A percentile compares a stretch with the other conserved stretches of the same genome.
Evolutionary conservation across 176 grass and related monocot species (phyloP).

Genomic region (Triticum aestivum): DNA sequence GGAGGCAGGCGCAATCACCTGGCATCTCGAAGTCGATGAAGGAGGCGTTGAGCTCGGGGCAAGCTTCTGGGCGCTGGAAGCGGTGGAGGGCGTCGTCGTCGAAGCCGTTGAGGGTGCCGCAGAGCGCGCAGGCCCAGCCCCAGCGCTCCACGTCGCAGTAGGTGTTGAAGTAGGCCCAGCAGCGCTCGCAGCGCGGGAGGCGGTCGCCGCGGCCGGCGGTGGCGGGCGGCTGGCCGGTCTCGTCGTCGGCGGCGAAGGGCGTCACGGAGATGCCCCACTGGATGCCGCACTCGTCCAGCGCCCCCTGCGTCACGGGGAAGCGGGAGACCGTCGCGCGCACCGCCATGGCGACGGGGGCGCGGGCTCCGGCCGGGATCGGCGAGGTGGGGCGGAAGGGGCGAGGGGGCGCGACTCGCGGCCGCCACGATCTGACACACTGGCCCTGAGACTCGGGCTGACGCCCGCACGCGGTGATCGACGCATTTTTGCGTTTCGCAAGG

Average conservation of each 20-base stretch:
- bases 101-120: slow-evolving; percentile 74
- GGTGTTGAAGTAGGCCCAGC: slow-evolving; percentile 77
- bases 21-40: slow-evolving; percentile 93
- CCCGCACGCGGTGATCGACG: neutral
- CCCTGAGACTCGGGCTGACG: neutral
- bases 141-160: slow-evolving; percentile 84
- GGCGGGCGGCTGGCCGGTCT: slow-evolving; percentile 51
- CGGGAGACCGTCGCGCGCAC: slow-evolving; percentile 68
- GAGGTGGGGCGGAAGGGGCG: neutral
- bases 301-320: slow-evolving; percentile 55
- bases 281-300: slow-evolving; percentile 55
- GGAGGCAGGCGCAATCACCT: neutral
- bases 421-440: slow-evolving; percentile 22
- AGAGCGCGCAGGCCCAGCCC: slow-evolving; percentile 85
- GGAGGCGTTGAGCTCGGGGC: slow-evolving; percentile 70
- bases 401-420: neutral
- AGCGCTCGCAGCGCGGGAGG: slow-evolving; percentile 85
- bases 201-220: slow-evolving; percentile 46
- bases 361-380: neutral
- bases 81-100: slow-evolving; percentile 51
- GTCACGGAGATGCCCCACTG: slow-evolving; percentile 83
- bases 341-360: slow-evolving; percentile 42
- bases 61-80: slow-evolving; percentile 46
- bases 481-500: neutral
- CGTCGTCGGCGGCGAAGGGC: slow-evolving; percentile 71